Conservation (phyloP, 345 rosid species). For the Garcia nutans region DNA sequence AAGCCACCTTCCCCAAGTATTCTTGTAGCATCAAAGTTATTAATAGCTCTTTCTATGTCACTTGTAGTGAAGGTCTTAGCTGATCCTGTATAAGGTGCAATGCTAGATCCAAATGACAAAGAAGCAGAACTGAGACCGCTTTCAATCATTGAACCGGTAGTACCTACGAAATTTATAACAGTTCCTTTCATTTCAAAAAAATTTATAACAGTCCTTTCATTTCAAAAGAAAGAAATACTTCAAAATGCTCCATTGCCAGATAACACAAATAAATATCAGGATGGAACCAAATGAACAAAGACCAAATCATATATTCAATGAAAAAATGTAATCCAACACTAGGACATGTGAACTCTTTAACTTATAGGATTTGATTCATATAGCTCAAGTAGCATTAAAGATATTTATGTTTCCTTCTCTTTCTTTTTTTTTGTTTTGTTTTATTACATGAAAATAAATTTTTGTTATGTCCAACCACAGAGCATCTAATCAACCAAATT, state of each 20-base stretch:
- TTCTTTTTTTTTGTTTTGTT: background rate
- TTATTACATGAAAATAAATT: background rate
- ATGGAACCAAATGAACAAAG: background rate
- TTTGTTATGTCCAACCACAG: conserved; percentile 3
- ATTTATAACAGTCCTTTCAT: too few species aligned
- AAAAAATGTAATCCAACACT: background rate
- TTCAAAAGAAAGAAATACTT: background rate
- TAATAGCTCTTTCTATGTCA: conserved; percentile 80
- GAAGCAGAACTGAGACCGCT: conserved; percentile 74
- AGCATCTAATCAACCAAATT: conserved; percentile 7
- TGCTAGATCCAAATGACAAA: conserved; percentile 80
- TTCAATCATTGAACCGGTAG: conserved; percentile 52
- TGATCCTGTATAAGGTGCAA: conserved; percentile 73
- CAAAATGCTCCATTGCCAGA: conserved; percentile 2
- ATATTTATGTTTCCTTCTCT: background rate
- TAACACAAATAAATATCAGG: conserved; percentile 1
- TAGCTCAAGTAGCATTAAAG: background rate
- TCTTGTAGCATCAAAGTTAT: conserved; percentile 62
- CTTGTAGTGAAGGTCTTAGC: conserved; percentile 77
- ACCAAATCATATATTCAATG: conserved; percentile 4
- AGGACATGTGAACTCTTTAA: background rate
- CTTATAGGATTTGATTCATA: background rate
- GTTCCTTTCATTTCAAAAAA: background rate
- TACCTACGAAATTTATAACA: conserved; percentile 45
- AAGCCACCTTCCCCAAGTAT: conserved; percentile 96